These are phyloP conservation scores for Pluteus cervinus DNA, from an alignment of 768 basidiomycete species.

Conservation along the genomic window DNA sequence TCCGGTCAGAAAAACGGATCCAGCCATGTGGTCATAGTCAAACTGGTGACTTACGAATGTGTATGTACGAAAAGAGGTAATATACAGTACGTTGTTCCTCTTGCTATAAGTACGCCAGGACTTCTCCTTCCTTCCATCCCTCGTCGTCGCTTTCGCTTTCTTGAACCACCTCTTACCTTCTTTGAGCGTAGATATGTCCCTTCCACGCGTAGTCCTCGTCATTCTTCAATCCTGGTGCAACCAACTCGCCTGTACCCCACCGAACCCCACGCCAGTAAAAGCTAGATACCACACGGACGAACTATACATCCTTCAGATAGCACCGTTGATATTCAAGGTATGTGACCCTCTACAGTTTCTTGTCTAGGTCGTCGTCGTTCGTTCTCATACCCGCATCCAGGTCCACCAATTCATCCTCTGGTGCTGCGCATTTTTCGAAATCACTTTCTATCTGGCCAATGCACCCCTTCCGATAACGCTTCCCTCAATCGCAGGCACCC, in stretches of 20 bases:
- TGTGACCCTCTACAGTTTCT: background rate
- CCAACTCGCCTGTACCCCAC: conserved; percentile 48
- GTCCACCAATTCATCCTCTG: conserved; percentile 45
- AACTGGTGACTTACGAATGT: no score
- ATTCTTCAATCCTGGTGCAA: conserved; percentile 44
- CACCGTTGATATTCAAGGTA: conserved; percentile 52
- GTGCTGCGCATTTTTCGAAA: conserved; percentile 44
- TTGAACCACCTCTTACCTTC: no score
- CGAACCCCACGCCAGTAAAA: conserved; percentile 46
- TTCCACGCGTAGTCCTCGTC: conserved; percentile 40
- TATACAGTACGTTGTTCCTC: no score
- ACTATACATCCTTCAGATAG: conserved; percentile 47
- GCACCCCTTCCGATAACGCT: conserved; percentile 25
- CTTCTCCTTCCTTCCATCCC: no score
- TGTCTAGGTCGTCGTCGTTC: background rate
- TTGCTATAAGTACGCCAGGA: no score
- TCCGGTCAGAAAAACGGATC: no score
- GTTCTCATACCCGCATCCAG: conserved; percentile 18
- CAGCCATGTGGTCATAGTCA: no score
- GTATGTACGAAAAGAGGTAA: no score
- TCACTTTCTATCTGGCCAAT: conserved; percentile 32
- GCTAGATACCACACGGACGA: conserved; percentile 49
- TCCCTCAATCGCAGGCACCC: conserved; percentile 22
- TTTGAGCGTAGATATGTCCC: no score
- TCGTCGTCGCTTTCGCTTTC: no score